Percentiles rank a stretch among this genome's conserved stretches.
phyloP scores from a whole-genome alignment of 73 alveolate species.

The Paramecium sexaurelia region DNA sequence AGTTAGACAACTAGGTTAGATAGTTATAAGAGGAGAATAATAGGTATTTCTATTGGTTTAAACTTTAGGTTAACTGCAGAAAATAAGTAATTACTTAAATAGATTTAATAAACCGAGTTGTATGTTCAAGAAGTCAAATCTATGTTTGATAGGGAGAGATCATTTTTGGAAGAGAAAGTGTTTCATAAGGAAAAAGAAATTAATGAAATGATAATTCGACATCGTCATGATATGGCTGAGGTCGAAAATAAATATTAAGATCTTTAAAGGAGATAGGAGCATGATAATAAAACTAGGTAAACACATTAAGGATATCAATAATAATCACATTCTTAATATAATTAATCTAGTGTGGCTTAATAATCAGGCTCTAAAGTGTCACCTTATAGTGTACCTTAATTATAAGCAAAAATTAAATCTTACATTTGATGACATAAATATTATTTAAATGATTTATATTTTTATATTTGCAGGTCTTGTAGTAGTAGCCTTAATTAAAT shows the following conservation, averaged over 20 bases:
- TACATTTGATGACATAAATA: neutral
- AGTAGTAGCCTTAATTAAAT: neutral
- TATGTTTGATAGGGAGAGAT: conserved; percentile 56
- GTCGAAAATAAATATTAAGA: conserved; percentile 32
- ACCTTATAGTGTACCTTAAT: conserved; percentile 46
- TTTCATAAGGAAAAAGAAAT: conserved; percentile 10
- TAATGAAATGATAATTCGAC: conserved; percentile 7
- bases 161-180: conserved; percentile 31
- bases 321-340: neutral
- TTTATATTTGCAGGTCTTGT: neutral
- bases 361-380: neutral
- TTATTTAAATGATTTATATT: neutral
- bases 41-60: neutral
- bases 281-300: neutral
- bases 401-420: conserved; percentile 18
- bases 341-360: neutral
- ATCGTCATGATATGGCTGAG: conserved; percentile 23
- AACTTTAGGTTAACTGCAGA: neutral
- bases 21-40: conserved; percentile 31
- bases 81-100: conserved; percentile 5
- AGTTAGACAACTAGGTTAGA: neutral
- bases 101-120: neutral
- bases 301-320: neutral
- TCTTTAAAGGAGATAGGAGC: neutral
- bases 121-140: conserved; percentile 23